These are phyloP conservation scores for Brassica balearica DNA, from an alignment of 441 rosid species.

Conservation along the genomic window DNA sequence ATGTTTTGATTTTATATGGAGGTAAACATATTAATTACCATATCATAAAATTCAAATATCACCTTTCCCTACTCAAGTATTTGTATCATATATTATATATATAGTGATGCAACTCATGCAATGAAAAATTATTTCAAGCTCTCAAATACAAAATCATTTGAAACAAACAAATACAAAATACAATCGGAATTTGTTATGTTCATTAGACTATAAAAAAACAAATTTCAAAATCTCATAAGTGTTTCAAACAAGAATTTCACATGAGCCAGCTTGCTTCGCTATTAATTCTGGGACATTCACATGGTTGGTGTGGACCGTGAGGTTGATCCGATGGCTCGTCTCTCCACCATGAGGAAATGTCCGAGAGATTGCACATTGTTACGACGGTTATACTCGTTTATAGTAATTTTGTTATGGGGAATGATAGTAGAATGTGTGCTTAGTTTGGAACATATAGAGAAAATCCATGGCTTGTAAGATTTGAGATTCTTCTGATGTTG, in stretches of 20 bases:
- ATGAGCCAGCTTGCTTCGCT: not conserved
- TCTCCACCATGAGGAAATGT: constrained; percentile 69
- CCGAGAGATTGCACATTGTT: constrained; percentile 60
- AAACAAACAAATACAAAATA: constrained; percentile 16
- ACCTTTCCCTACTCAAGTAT: constrained; percentile 1
- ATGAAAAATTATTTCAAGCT: not conserved
- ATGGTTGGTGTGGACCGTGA: constrained; percentile 24
- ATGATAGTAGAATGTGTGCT: constrained; percentile 61
- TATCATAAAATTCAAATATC: not conserved
- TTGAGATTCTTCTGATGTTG: constrained; percentile 51
- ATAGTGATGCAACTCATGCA: not conserved
- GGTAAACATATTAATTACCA: constrained; percentile 5
- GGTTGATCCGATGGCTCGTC: constrained; percentile 49
- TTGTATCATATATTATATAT: not conserved
- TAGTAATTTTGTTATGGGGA: constrained; percentile 33
- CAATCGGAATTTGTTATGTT: constrained; percentile 4
- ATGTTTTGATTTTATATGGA: not conserved
- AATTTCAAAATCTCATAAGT: not conserved
- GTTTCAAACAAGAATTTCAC: not conserved
- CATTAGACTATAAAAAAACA: not conserved
- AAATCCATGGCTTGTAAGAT: constrained; percentile 59
- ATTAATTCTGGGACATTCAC: constrained; percentile 15
- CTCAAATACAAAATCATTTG: not conserved
- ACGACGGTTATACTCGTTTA: constrained; percentile 3
- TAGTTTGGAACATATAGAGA: constrained; percentile 73